Evolutionary conservation across 495 filamentous ascomycete genomes (phyloP), one percentile per base, ranked within the genome.

Genomic region (Aspergillus sparsus): DNA sequence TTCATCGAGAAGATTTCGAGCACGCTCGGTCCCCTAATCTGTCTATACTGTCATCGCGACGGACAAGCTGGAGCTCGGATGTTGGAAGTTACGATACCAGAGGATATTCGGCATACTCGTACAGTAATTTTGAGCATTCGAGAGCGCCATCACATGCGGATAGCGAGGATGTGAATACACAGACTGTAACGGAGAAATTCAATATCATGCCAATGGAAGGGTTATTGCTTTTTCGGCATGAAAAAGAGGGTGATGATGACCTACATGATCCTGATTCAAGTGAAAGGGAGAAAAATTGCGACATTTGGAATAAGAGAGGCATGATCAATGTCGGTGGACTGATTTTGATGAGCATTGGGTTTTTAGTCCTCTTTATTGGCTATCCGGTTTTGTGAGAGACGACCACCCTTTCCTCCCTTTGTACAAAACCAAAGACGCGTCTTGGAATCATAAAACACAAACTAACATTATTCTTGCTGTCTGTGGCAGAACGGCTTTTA

Each of bases 221-320:
- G 0, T 69, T 92, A 58, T 66, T 92, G 32, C 69, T 91, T 18
- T 91, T 87, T 66, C 89, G 87, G 2, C 83, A 89, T 63, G 88
- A 92, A 67, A 86, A 89, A 31, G 89, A 92, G 71, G 88, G 90
- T 64, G 89, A 91, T 69, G 89, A 92, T 66, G 87, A 80, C 60
- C 60, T 93, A 61, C 89, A 92, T 66, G 89, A 90, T 62, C 89
- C 89, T 9, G 83, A 87, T 65, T 82, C 83, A 7, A 78, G 82
- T 55, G 87, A 89, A 47, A 76, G 83, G 57, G 87, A 92, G 45
- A 68, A 77, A 15, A 82, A 87, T 32, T 90, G 87, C 64, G 86
- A 90, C 62, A 76, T 91, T 33, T 90, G 83, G 63, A 86, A 85
- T 37, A 82, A 78, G 57, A 72, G 89, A 72, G 89, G 88, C 9